Evolutionary conservation across 2,329 filamentous ascomycete species (phyloP), one percentile per base, ranked within the genome.

Genomic region (Cadophora sp.): DNA sequence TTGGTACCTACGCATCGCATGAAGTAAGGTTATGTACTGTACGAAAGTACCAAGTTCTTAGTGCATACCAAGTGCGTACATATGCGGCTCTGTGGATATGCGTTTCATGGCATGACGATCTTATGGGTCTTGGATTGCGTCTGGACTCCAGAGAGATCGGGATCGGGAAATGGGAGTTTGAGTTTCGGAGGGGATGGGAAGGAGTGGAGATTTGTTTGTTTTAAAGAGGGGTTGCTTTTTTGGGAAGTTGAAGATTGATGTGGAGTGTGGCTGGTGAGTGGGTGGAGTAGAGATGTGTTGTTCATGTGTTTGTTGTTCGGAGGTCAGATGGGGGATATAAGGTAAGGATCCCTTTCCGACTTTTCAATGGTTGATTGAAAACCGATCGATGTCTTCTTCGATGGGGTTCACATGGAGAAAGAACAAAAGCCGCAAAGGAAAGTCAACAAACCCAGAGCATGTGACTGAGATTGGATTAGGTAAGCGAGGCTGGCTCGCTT

Each of bases 401-500:
- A n/a, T 6, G n/a, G 7, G 43, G n/a, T 22, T 48, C 19, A 46
- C 19, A 22, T 2, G 43, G 16, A 22, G 43, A 48, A 9, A 2
- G 4, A 48, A 48, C 6, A n/a, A 48, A 6, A n/a, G 43, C 22
- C 2, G 3, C 43, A n/a, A 48, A 48, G 7, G 19, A 48, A 48
- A 48, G 43, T 48, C 43, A 22, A 48, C 43, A 48, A 48, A 48
- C 6, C 40, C 19, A 16, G 7, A 43, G 31, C 51, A 55, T 55
- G 51, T 55, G 51, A 55, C 55, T 56, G 27, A n/a, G n/a, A 26
- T 27, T 19, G 8, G 12, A 3, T 40, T 58, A 26, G 31, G 55
- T 58, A 37, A 55, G 55, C 27, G 53, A 56, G 53, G 53, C 59
- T 46, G 37, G 24, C 24, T 12, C 24, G 59, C 59, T 62, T 62